Evolutionary conservation across 2,329 filamentous ascomycete species (phyloP).

Genomic region (Nothophaeocryptopus gaeumannii): DNA sequence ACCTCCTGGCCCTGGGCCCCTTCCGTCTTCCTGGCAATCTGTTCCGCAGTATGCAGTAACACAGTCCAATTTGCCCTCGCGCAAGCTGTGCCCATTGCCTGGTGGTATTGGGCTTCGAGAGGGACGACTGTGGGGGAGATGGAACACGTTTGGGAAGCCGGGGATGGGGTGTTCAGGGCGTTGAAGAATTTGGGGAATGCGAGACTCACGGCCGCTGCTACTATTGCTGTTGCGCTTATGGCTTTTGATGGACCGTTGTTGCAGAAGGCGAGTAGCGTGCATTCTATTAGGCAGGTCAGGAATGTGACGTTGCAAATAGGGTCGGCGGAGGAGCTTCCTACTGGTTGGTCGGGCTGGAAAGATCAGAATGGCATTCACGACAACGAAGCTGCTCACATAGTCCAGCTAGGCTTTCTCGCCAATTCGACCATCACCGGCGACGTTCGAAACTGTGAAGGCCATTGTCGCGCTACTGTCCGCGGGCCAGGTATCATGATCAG

Average conservation of each 20-base stretch:
- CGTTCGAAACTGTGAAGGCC: background rate
- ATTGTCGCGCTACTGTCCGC: conserved; percentile 3
- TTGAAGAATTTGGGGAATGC: conserved; percentile 3
- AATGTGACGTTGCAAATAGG: background rate
- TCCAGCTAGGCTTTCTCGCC: background rate
- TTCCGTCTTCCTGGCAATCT: conserved; percentile 11
- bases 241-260: conserved; percentile 14
- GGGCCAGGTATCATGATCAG: background rate
- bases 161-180: conserved; percentile 5
- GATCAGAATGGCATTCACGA: background rate
- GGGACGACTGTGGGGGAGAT: conserved; percentile 8
- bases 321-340: background rate
- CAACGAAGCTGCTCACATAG: background rate
- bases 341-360: background rate
- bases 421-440: background rate
- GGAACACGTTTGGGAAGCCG: conserved; percentile 7
- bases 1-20: conserved; percentile 6
- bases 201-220: conserved; percentile 9
- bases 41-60: conserved; percentile 11
- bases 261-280: conserved; percentile 11
- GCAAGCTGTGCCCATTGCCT: conserved; percentile 10
- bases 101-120: conserved; percentile 6
- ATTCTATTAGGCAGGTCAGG: background rate
- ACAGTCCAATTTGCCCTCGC: conserved; percentile 7
- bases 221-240: conserved; percentile 5